Evolutionary conservation across 768 basidiomycete genomes (phyloP).

Genomic region (Tulasnella sp.): DNA sequence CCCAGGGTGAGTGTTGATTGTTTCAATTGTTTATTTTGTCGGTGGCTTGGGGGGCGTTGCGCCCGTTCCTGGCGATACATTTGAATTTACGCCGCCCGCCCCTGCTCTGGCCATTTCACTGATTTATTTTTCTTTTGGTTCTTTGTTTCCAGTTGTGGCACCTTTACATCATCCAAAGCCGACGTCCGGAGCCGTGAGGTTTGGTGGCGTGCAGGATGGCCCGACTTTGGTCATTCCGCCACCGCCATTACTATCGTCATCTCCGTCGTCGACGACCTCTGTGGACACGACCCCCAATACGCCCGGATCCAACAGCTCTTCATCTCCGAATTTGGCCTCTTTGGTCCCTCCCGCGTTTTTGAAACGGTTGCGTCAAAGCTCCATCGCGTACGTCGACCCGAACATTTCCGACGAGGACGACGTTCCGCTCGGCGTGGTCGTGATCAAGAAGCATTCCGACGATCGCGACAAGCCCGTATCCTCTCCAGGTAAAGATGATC

Average conservation of each 20-base stretch:
- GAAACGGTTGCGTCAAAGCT: slow-evolving; percentile 58
- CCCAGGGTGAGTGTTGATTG: neutral
- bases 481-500: slow-evolving; percentile 58
- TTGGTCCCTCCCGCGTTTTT: neutral
- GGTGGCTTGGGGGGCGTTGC: neutral
- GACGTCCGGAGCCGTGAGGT: neutral
- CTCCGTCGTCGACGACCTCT: neutral
- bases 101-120: neutral
- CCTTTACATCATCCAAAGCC: slow-evolving; percentile 12
- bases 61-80: neutral
- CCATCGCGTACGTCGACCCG: slow-evolving; percentile 41
- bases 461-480: neutral
- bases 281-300: slow-evolving; percentile 12
- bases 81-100: too few relatives aligned
- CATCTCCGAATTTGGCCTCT: neutral
- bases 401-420: slow-evolving; percentile 60
- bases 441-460: slow-evolving; percentile 34
- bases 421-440: slow-evolving; percentile 64
- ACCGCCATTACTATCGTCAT: slow-evolving; percentile 14
- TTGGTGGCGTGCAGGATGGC: neutral
- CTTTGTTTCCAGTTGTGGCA: slow-evolving; percentile 7
- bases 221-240: slow-evolving; percentile 13
- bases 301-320: slow-evolving; percentile 8
- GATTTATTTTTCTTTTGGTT: neutral
- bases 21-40: neutral